A percentile compares a stretch with the other conserved stretches of the same genome.
Conservation (phyloP, 2,329 filamentous ascomycete genomes). For the Clonostachys chloroleuca region DNA sequence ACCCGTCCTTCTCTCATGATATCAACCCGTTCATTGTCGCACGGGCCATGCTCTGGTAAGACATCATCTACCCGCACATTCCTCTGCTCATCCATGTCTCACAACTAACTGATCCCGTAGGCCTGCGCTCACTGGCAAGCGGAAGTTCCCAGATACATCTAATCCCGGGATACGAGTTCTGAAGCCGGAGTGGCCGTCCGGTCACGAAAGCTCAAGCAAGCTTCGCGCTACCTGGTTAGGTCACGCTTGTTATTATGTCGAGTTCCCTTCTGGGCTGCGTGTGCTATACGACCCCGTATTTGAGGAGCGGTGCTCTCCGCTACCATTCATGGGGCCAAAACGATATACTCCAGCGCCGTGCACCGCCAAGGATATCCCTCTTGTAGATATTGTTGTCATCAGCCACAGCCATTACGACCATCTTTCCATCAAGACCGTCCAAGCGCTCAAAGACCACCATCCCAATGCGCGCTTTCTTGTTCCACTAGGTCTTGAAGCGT, state of each 20-base stretch:
- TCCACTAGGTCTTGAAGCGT: constrained; percentile 69
- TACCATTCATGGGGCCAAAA: constrained; percentile 50
- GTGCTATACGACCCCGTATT: constrained; percentile 88
- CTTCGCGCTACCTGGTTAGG: constrained; percentile 84
- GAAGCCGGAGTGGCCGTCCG: constrained; percentile 37
- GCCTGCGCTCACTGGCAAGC: constrained; percentile 30
- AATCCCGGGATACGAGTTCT: constrained; percentile 55
- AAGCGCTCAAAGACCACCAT: constrained; percentile 59
- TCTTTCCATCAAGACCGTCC: constrained; percentile 68
- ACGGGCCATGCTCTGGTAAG: constrained; percentile 27
- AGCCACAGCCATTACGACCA: constrained; percentile 88
- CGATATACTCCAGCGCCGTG: constrained; percentile 73
- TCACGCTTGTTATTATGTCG: constrained; percentile 82
- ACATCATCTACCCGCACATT: neutral
- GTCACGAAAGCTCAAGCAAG: constrained; percentile 38
- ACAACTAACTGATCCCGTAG: constrained; percentile 3
- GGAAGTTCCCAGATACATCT: constrained; percentile 29
- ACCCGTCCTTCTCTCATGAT: constrained; percentile 32
- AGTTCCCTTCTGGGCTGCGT: constrained; percentile 74
- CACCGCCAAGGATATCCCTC: constrained; percentile 66
- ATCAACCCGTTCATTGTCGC: constrained; percentile 9
- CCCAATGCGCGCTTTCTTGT: constrained; percentile 79
- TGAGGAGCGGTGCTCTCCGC: constrained; percentile 73
- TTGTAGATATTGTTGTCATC: constrained; percentile 68
- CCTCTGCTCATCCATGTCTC: too few relatives aligned